A percentile compares a stretch with the other conserved stretches of the same genome.
Evolutionary conservation across 2,329 filamentous ascomycete genomes (phyloP).

Genomic region (Neofusicoccum umdonicola): DNA sequence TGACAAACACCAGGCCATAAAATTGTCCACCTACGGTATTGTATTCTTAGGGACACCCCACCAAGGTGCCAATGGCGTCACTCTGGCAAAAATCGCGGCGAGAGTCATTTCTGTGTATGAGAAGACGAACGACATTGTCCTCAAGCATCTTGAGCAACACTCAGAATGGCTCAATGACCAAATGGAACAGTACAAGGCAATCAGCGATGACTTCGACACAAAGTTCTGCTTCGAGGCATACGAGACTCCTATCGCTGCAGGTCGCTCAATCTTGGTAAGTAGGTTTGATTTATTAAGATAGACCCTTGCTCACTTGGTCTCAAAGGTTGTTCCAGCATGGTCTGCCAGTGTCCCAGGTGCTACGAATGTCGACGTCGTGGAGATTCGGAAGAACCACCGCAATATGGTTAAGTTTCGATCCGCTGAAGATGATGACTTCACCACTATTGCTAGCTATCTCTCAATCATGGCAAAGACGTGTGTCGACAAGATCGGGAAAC

Average conservation of each 20-base stretch:
- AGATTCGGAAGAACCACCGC: conserved; percentile 34
- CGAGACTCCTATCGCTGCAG: conserved; percentile 27
- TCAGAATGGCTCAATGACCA: conserved; percentile 39
- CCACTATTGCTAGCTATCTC: conserved; percentile 24
- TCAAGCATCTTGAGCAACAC: conserved; percentile 34
- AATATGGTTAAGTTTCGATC: conserved; percentile 35
- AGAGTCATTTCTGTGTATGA: conserved; percentile 37
- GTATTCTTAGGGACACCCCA: conserved; percentile 43
- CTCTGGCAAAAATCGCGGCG: conserved; percentile 28
- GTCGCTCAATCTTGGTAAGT: conserved; percentile 28
- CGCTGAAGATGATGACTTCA: conserved; percentile 24
- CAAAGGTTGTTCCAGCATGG: conserved; percentile 34
- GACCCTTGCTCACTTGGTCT: conserved; percentile 5
- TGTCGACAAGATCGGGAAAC: not conserved
- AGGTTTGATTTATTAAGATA: not conserved
- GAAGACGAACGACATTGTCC: conserved; percentile 28
- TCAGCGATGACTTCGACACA: conserved; percentile 36
- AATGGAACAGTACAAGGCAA: conserved; percentile 34
- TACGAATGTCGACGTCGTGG: conserved; percentile 31
- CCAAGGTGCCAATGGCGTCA: conserved; percentile 34
- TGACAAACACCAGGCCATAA: conserved; percentile 32
- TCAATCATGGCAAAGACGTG: conserved; percentile 21
- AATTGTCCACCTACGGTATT: conserved; percentile 38
- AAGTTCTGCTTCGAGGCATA: conserved; percentile 35
- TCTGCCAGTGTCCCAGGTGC: conserved; percentile 38